Percentiles rank a stretch among this genome's conserved stretches.
phyloP scores from a whole-genome alignment of 2,329 filamentous ascomycete genomes.

The Colletotrichum ledebouriae region DNA sequence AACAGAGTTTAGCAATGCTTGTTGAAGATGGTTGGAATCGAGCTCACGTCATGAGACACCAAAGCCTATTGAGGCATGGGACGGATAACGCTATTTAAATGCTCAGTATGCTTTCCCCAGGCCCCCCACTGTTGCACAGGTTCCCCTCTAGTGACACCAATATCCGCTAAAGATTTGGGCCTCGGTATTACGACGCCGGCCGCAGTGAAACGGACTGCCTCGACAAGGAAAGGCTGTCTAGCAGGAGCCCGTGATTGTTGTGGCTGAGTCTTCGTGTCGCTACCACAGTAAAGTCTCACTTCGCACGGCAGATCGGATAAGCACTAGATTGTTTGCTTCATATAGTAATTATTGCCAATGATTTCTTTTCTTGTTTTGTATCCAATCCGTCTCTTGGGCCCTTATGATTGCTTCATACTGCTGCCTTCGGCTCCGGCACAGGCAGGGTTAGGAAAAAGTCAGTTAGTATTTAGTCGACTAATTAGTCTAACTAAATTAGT shows the following conservation, averaged over 20 bases:
- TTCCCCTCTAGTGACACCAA: slow-evolving; percentile 5
- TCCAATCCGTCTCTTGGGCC: neutral
- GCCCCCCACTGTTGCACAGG: neutral
- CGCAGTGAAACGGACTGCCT: neutral
- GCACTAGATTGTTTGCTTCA: neutral
- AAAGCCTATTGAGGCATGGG: no score
- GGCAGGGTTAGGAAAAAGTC: no score
- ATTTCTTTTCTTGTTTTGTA: neutral
- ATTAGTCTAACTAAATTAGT: no score
- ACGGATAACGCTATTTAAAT: neutral
- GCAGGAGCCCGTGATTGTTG: neutral
- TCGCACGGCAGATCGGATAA: slow-evolving; percentile 4
- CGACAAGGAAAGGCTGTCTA: slow-evolving; percentile 1
- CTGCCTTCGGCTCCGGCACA: slow-evolving; percentile 12
- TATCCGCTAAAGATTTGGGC: slow-evolving; percentile 17
- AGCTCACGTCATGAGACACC: neutral
- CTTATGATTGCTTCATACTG: neutral
- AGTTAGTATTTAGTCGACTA: no score
- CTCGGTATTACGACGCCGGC: slow-evolving; percentile 8
- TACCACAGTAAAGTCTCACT: slow-evolving; percentile 8
- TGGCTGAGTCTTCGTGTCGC: slow-evolving; percentile 7
- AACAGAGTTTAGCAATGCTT: neutral
- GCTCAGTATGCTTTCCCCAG: neutral
- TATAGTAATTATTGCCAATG: neutral
- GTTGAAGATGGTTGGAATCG: neutral